phyloP scores from a whole-genome alignment of 2,329 filamentous ascomycete species.

The Ophiognomonia clavigignenti-juglandacearum region DNA sequence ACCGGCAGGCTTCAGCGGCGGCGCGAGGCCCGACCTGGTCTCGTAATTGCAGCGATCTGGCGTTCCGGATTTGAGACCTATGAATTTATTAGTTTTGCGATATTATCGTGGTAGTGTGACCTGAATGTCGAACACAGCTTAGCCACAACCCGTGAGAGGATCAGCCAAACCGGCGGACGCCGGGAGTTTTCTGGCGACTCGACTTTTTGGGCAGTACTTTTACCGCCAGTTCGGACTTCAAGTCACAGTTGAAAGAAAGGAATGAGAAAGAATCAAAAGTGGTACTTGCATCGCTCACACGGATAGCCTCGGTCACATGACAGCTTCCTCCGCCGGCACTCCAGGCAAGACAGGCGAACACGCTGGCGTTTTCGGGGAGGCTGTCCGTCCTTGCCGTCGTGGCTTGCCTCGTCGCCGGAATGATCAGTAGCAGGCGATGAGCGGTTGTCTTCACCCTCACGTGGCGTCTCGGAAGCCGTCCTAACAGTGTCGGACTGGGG shows the following conservation, averaged over 20 bases:
- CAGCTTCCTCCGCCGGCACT: constrained; percentile 56
- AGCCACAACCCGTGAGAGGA: too few relatives aligned
- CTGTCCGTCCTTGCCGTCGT: constrained; percentile 24
- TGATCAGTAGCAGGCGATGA: constrained; percentile 12
- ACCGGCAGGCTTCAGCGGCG: constrained; percentile 40
- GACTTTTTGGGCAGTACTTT: too few relatives aligned
- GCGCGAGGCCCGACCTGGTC: constrained; percentile 37
- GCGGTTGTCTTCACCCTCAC: constrained; percentile 10
- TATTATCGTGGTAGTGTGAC: too few relatives aligned
- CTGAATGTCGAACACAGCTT: too few relatives aligned
- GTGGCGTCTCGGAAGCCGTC: constrained; percentile 8
- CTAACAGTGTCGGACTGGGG: constrained; percentile 10
- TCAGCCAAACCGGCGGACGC: too few relatives aligned
- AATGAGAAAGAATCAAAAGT: too few relatives aligned
- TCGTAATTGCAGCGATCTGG: constrained; percentile 57
- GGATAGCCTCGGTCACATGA: constrained; percentile 59
- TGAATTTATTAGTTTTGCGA: too few relatives aligned
- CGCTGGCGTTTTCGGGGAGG: constrained; percentile 53
- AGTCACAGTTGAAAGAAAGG: too few relatives aligned
- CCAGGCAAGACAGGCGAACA: constrained; percentile 54
- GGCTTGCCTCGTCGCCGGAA: constrained; percentile 20
- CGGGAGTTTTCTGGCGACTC: too few relatives aligned
- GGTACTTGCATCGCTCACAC: constrained; percentile 46
- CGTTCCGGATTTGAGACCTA: constrained; percentile 51
- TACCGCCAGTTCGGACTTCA: too few relatives aligned